These are phyloP conservation scores for Boletus vermiculosoides DNA, from an alignment of 768 basidiomycete genomes.

Conservation along the genomic window DNA sequence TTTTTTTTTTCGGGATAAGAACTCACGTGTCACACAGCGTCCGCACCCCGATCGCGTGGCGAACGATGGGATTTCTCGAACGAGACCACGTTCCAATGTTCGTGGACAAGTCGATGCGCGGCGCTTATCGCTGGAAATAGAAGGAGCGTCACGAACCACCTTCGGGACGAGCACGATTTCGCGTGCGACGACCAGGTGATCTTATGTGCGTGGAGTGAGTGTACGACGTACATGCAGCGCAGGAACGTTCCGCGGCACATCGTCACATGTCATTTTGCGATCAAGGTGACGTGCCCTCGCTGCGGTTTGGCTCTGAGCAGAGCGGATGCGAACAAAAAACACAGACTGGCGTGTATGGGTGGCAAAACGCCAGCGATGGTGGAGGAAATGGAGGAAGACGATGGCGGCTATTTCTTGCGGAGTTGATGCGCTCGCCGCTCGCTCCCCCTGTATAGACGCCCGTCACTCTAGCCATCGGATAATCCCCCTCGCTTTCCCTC, in stretches of 20 bases:
- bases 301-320: conserved; percentile 23
- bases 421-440: conserved; percentile 13
- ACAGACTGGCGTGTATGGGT: conserved; percentile 13
- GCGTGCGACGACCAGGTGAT: conserved; percentile 13
- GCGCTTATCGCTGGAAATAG: conserved; percentile 19
- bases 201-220: conserved; percentile 20
- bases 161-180: conserved; percentile 22
- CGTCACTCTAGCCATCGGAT: neutral
- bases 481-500: neutral
- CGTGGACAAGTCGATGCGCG: conserved; percentile 19
- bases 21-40: conserved; percentile 15
- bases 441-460: neutral
- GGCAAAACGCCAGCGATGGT: neutral
- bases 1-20: neutral
- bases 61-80: conserved; percentile 6
- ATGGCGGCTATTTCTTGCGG: conserved; percentile 9
- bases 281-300: conserved; percentile 17
- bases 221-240: conserved; percentile 19
- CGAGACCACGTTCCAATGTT: conserved; percentile 17
- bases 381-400: neutral
- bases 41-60: conserved; percentile 4
- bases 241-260: conserved; percentile 29
- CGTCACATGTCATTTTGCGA: conserved; percentile 22
- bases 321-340: conserved; percentile 27
- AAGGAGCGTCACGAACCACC: conserved; percentile 19